Evolutionary conservation across 106 monocot genomes (phyloP), one percentile per base, ranked within the genome.

Genomic region (Vanilla planifolia): DNA sequence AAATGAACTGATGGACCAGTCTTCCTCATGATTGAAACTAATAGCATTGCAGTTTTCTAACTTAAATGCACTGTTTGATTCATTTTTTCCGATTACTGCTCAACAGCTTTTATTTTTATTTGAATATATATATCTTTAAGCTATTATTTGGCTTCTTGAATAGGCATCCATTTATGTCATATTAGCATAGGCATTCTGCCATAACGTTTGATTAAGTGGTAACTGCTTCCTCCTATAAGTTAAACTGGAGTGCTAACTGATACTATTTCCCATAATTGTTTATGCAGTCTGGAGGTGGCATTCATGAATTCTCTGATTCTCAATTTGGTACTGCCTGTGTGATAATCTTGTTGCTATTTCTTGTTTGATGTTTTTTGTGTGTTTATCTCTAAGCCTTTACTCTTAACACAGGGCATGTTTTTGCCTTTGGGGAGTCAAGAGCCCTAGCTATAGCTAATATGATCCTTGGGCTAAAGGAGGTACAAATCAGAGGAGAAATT

Each of bases 271-370:
- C 24, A 55, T 51, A 26, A 60, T 41, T 71, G 60, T 43, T 8
- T 21, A 61, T 79, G 76, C 77, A 98, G 96, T 98, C 96, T 68
- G 96, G 96, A 58, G 92, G 96, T 63, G 96, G 91, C 57, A 92
- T 98, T 73, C 96, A 98, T 59, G 96, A 98, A 62, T 98, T 98
- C 60, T 98, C 96, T 59, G 96, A 98, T 68, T 98, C 96, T 32
- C 96, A 98, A 74, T 98, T 98, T 73, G 96, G 96, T 98, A 85
- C n/a, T 10, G 75, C 40, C 58, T 47, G 19, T 48, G n/a, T 9
- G 63, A 61, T 27, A 44, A 19, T 15, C 10, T 14, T 17, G n/a
- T 19, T 64, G 37, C n/a, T 58, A 25, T 21, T 63, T 53, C 32
- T 47, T 58, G 2, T 53, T 40, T 36, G 8, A 28, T 39, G 10